Evolutionary conservation across 2,329 filamentous ascomycete species (phyloP), one percentile per base, ranked within the genome.

Genomic region (Knoxdaviesia capensis): DNA sequence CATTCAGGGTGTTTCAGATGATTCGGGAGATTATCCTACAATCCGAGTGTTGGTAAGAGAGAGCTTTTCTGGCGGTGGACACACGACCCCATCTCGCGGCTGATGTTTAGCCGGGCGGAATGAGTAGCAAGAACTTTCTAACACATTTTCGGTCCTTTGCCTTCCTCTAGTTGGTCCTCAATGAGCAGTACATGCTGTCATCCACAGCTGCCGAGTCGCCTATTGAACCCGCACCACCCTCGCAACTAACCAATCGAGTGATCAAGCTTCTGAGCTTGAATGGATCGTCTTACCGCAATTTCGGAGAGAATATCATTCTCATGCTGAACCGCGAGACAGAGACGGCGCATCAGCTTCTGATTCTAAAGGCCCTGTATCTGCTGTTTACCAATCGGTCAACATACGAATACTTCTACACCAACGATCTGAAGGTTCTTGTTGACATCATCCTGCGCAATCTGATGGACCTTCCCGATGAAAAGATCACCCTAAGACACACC

Each of bases 391-490:
- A 85, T 7, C 76, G 76, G 44, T 74, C 80, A 10, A 98, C 90
- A 0, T 85, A 90, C 57, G 90, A 98, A 60, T 98, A 96, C 59
- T 98, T 98, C 55, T 98, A 96, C 59, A 94, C 86, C 31, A 98
- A 98, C 55, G 90, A 98, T 54, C 68, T 98, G 31, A 82, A 85
- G 45, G 90, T 98, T 5, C 71, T 98, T 10, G 69, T 96, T 39
- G 90, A 98, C 54, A 90, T 98, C 48, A 86, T 98, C 45, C 84
- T 98, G 46, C 82, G 90, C 37, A 98, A 98, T 53, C 67, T 98
- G n/a, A 76, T 96, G 52, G 90, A 98, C 56, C 67, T 98, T 6
- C 90, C 92, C 0, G 80, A 88, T 52, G 88, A 94, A 55, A 76
- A 73, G 46, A 65, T 68, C 47, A 68, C 74, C 11, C 64, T 98